Evolutionary conservation across 2,329 filamentous ascomycete genomes (phyloP).

Genomic region (Fusarium sp.): DNA sequence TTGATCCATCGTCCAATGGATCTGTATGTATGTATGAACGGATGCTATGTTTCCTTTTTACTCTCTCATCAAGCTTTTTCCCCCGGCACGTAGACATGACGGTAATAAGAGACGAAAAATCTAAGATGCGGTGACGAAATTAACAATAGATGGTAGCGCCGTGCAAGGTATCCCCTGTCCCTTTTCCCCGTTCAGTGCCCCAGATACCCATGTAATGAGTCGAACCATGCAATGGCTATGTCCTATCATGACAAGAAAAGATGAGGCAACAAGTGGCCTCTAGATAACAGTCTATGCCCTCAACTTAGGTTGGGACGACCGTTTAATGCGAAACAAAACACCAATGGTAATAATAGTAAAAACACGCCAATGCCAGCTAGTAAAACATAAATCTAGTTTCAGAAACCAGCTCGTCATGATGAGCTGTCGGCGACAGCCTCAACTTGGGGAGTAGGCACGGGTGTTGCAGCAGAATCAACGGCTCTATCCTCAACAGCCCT

Average conservation of each 20-base stretch:
- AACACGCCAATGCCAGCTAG: constrained; percentile 20
- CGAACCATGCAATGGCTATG: neutral
- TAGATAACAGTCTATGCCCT: constrained; percentile 16
- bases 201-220: neutral
- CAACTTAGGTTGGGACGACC: constrained; percentile 25
- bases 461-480: constrained; percentile 1
- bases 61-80: neutral
- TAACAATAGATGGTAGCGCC: constrained; percentile 23
- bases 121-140: constrained; percentile 35
- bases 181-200: constrained; percentile 23
- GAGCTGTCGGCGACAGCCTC: neutral
- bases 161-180: constrained; percentile 31
- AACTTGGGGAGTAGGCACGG: constrained; percentile 9
- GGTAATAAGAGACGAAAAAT: constrained; percentile 3
- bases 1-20: neutral
- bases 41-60: constrained; percentile 2
- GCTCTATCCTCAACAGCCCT: constrained; percentile 12
- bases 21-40: neutral
- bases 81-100: neutral
- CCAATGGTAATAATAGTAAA: constrained; percentile 7
- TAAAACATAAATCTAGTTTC: constrained; percentile 22
- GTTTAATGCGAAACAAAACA: constrained; percentile 20
- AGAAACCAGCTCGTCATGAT: constrained; percentile 18
- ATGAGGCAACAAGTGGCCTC: constrained; percentile 9
- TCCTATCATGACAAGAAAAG: constrained; percentile 9